Evolutionary conservation across 257 asterid species (phyloP).

Genomic region (Asclepias syriaca): DNA sequence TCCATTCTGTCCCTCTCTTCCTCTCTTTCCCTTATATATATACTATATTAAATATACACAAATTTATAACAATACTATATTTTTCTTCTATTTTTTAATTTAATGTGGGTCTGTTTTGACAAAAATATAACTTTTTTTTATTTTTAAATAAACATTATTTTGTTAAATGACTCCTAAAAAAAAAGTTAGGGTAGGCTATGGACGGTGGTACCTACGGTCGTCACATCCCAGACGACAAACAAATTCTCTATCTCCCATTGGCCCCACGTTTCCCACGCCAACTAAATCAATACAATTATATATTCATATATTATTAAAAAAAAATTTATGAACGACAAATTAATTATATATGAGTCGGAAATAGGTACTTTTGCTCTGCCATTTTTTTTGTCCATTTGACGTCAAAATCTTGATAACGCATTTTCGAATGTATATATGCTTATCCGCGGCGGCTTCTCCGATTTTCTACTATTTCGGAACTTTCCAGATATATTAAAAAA

Average conservation of each 20-base stretch:
- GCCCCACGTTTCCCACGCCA: slow-evolving; percentile 38
- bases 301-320: too few relatives aligned
- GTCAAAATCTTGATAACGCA: not conserved
- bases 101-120: too few relatives aligned
- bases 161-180: too few relatives aligned
- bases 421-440: not conserved
- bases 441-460: not conserved
- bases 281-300: not conserved
- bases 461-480: not conserved
- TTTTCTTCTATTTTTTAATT: too few relatives aligned
- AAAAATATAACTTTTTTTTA: too few relatives aligned
- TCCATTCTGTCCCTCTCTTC: too few relatives aligned
- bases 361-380: not conserved
- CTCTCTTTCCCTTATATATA: too few relatives aligned
- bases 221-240: slow-evolving; percentile 7
- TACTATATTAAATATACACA: too few relatives aligned
- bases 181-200: slow-evolving; percentile 25
- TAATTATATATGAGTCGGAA: too few relatives aligned
- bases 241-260: not conserved
- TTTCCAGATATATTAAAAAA: not conserved
- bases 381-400: not conserved
- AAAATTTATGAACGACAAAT: too few relatives aligned
- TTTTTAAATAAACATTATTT: too few relatives aligned
- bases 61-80: too few relatives aligned
- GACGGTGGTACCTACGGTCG: slow-evolving; percentile 40